Evolutionary conservation across 345 rosid species (phyloP), one percentile per base, ranked within the genome.

Genomic region (Raphanus raphanistrum): DNA sequence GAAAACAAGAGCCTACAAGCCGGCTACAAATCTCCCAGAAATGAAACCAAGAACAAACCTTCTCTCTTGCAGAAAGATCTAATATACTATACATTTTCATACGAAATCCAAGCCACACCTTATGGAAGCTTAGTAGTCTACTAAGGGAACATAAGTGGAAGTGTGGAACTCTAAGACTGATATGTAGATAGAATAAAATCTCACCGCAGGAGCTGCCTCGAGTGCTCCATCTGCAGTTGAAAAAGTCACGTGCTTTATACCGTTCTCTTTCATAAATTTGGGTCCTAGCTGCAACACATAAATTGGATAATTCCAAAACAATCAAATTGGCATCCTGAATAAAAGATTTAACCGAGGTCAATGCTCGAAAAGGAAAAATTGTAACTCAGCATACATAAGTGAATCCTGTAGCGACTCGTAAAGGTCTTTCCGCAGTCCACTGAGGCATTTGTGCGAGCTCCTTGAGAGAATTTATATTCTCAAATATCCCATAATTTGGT

Each of bases 141-240:
- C 5, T 52, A 64, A 64, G 41, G n/a, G 27, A 16, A 11, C 61
- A 21, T 36, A 29, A 16, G 41, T 72, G 29, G 13, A 71, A 71
- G 28, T 59, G 41, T 72, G 29, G 13, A 71, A 71, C 36, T 59
- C 17, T 45, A 78, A 26, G 12, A 8, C 25, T 55, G 43, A 36
- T 60, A 26, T 67, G 70, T 8, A 72, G 32, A 50, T 33, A 25
- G 31, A 4, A 58, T 58, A 68, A 73, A 38, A 63, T 80, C 89
- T 90, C 79, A 95, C 99, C 85, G 97, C 99, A 63, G 99, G 99
- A 67, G 98, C 98, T 82, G 99, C 99, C 86, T 92, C 99, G 80
- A 95, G 66, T 55, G 97, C 99, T 80, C 99, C 99, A 83, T 95
- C 99, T 60, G 96, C 99, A 82, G 93, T 89, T 79, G 94, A 92